Percentiles rank a stretch among this genome's conserved stretches.
These are phyloP conservation scores for Melanogaster broomeanus DNA, from an alignment of 768 basidiomycete species.

Conservation along the genomic window DNA sequence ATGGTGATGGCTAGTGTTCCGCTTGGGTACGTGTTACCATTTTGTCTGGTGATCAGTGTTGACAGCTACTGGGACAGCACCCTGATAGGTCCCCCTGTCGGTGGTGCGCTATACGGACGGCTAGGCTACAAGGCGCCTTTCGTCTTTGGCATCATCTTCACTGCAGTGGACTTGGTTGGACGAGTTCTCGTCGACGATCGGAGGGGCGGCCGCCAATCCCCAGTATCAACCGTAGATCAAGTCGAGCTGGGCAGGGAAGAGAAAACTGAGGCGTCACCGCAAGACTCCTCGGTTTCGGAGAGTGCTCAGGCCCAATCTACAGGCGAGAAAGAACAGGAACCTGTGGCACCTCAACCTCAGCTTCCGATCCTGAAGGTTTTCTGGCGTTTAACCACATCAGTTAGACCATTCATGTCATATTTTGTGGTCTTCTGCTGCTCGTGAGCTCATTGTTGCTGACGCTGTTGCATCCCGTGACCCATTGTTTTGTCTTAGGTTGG, in stretches of 20 bases:
- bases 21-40: constrained; percentile 29
- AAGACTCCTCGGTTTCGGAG: constrained; percentile 21
- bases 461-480: background rate
- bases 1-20: constrained; percentile 41
- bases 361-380: constrained; percentile 22
- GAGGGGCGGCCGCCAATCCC: constrained; percentile 23
- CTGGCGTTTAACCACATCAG: constrained; percentile 22
- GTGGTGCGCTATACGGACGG: constrained; percentile 37
- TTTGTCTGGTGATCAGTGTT: background rate
- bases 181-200: constrained; percentile 42
- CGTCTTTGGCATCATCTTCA: constrained; percentile 36
- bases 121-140: constrained; percentile 42
- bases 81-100: constrained; percentile 39
- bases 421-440: constrained; percentile 35
- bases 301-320: constrained; percentile 20
- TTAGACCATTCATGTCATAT: constrained; percentile 27
- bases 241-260: background rate
- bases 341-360: background rate
- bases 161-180: constrained; percentile 35
- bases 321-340: background rate
- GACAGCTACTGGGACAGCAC: constrained; percentile 16
- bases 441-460: constrained; percentile 24
- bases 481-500: constrained; percentile 13
- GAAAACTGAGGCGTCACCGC: background rate
- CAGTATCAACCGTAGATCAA: background rate